These are phyloP conservation scores for Medicago arabica DNA, from an alignment of 306 rosid species.

Conservation along the genomic window DNA sequence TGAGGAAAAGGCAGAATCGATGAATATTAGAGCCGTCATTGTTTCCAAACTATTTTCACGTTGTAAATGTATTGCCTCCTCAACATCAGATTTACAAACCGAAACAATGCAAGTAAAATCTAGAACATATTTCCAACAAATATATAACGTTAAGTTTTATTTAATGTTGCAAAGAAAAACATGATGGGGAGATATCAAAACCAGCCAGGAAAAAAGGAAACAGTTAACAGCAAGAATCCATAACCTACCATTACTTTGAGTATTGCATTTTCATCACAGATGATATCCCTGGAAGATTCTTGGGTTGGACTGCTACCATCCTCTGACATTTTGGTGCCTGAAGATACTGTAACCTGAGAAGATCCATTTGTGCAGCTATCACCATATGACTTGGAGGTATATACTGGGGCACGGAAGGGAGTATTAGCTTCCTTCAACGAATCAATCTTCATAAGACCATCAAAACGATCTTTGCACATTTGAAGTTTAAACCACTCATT, in stretches of 20 bases:
- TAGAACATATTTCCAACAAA: neutral
- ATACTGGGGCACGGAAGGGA: constrained; percentile 57
- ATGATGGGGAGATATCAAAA: constrained; percentile 7
- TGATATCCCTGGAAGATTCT: constrained; percentile 74
- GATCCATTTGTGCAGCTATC: constrained; percentile 88
- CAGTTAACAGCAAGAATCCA: constrained; percentile 4
- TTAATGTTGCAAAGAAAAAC: neutral
- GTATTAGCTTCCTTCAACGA: constrained; percentile 79
- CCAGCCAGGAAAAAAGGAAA: neutral
- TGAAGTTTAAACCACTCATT: constrained; percentile 98
- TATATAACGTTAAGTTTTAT: neutral
- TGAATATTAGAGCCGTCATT: neutral
- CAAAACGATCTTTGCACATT: constrained; percentile 96
- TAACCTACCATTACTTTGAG: constrained; percentile 94
- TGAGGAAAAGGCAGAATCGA: neutral
- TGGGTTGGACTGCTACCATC: constrained; percentile 90
- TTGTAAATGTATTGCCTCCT: constrained; percentile 16
- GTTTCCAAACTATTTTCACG: neutral
- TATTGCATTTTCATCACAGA: constrained; percentile 84
- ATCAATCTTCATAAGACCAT: constrained; percentile 81
- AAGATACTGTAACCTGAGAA: constrained; percentile 79
- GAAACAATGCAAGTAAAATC: constrained; percentile 13
- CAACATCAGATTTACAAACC: neutral
- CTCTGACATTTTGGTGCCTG: constrained; percentile 74
- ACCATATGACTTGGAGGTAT: constrained; percentile 63